phyloP scores from a whole-genome alignment of 441 rosid species.

The Dalechampia spathulata region DNA sequence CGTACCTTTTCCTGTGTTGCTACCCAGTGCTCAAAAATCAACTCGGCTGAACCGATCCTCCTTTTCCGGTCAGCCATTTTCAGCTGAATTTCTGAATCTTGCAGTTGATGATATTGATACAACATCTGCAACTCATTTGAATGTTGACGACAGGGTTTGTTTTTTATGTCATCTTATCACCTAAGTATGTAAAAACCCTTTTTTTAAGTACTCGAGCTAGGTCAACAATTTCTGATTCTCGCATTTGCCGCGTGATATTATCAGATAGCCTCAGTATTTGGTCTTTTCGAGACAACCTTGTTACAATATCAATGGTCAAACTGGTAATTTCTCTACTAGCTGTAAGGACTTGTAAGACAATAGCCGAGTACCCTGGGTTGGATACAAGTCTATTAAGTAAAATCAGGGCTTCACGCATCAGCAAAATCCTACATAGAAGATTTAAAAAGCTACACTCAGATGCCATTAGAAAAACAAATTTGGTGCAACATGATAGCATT shows the following conservation, averaged over 20 bases:
- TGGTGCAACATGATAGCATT: neutral
- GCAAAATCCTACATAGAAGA: slow-evolving; percentile 53
- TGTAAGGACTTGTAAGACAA: slow-evolving; percentile 48
- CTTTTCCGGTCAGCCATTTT: too few relatives aligned
- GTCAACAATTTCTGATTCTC: slow-evolving; percentile 58
- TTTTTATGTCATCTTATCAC: too few relatives aligned
- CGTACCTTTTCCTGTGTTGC: too few relatives aligned
- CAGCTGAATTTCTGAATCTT: too few relatives aligned
- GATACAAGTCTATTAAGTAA: slow-evolving; percentile 78
- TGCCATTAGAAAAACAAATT: neutral
- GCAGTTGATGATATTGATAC: too few relatives aligned
- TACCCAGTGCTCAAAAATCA: too few relatives aligned
- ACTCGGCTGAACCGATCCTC: too few relatives aligned
- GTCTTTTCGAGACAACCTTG: slow-evolving; percentile 52
- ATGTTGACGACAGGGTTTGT: too few relatives aligned
- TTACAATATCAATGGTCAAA: slow-evolving; percentile 65
- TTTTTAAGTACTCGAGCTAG: slow-evolving; percentile 59
- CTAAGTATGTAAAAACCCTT: slow-evolving; percentile 59
- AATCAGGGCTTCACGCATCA: slow-evolving; percentile 75
- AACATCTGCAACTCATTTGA: too few relatives aligned
- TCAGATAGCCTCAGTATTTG: slow-evolving; percentile 20
- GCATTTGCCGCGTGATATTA: slow-evolving; percentile 28
- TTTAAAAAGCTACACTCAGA: neutral
- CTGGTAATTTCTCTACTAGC: slow-evolving; percentile 70
- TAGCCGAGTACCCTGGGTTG: slow-evolving; percentile 45